phyloP scores from a whole-genome alignment of 371 early-diverging fungal genomes.

The Funneliformis caledonium region DNA sequence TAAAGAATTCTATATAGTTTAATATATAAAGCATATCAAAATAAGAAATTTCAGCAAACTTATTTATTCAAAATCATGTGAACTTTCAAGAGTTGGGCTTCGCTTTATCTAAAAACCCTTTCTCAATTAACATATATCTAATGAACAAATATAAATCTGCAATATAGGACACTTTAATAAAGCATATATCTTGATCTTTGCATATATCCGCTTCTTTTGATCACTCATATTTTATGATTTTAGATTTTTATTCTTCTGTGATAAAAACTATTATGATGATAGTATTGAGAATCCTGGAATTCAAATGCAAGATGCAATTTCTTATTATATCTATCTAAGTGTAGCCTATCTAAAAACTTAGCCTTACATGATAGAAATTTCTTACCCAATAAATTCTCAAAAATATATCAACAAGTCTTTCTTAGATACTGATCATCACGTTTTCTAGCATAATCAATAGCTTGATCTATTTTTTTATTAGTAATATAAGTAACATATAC shows the following conservation, averaged over 20 bases:
- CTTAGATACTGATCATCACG: background rate
- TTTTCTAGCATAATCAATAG: constrained; percentile 1
- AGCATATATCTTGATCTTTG: too few species aligned
- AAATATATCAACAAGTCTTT: background rate
- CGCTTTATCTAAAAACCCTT: too few species aligned
- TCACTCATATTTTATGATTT: background rate
- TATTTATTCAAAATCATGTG: background rate
- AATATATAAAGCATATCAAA: constrained; percentile 25
- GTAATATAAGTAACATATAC: background rate
- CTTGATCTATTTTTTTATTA: background rate
- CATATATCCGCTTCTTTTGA: background rate
- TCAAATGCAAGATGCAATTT: too few species aligned
- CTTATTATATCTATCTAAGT: too few species aligned
- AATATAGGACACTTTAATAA: too few species aligned
- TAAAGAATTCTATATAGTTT: background rate
- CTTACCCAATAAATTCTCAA: background rate
- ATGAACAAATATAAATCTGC: too few species aligned
- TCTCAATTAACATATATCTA: too few species aligned
- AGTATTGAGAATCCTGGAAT: background rate
- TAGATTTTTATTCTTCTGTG: too few species aligned
- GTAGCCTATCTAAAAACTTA: too few species aligned
- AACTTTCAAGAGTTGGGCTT: background rate
- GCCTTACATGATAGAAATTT: too few species aligned
- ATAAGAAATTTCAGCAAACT: background rate
- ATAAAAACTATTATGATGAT: background rate